Conservation (phyloP, 2,329 filamentous ascomycete genomes). For the Claviceps pazoutovae region DNA sequence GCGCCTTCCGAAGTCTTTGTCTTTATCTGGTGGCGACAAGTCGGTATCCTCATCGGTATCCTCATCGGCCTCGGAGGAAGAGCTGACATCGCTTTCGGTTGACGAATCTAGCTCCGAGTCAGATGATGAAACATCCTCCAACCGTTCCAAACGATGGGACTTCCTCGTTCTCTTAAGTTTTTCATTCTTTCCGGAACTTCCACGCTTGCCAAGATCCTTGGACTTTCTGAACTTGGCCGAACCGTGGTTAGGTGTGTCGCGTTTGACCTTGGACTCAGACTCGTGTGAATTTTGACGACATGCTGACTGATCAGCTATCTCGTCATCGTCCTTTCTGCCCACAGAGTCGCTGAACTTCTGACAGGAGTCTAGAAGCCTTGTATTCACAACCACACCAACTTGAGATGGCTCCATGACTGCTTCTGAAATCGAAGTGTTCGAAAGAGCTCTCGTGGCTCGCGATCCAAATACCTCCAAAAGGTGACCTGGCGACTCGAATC, state of each 20-base stretch:
- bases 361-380: not conserved
- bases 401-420: conserved; percentile 1
- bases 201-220: not conserved
- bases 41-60: no score
- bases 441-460: not conserved
- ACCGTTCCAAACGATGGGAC: not conserved
- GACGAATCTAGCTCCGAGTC: not conserved
- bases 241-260: not conserved
- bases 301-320: not conserved
- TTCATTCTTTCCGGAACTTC: not conserved
- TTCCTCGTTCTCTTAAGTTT: not conserved
- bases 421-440: not conserved
- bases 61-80: not conserved
- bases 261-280: not conserved
- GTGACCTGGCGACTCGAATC: not conserved
- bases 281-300: not conserved
- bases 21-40: not conserved
- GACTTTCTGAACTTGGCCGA: not conserved
- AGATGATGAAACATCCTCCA: not conserved
- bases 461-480: not conserved
- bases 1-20: not conserved
- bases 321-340: not conserved
- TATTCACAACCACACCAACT: not conserved
- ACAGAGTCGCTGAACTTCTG: not conserved
- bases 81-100: not conserved